Percentiles rank a stretch among this genome's conserved stretches.
Conservation (phyloP, 1,284 basidiomycete species). For the Tylopilus orsonianus region DNA sequence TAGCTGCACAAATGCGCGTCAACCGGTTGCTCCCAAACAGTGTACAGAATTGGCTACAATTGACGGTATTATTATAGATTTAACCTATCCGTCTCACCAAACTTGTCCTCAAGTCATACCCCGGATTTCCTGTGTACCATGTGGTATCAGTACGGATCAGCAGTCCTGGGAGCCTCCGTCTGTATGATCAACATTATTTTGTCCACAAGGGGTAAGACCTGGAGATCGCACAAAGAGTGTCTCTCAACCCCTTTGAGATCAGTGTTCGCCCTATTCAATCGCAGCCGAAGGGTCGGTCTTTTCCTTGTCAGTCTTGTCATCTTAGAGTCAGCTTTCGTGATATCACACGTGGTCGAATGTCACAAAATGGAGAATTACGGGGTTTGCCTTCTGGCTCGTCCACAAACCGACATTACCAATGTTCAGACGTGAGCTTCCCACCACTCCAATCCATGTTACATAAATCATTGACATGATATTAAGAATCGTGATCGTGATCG, state of each 20-base stretch:
- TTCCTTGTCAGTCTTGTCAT: conserved; percentile 16
- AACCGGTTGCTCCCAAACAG: no score
- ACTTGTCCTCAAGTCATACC: conserved; percentile 10
- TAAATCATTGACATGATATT: background rate
- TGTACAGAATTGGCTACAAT: background rate
- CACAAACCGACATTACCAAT: background rate
- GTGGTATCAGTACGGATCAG: conserved; percentile 15
- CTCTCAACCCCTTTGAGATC: background rate
- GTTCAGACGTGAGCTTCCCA: conserved; percentile 2
- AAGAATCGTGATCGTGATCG: conserved; percentile 5
- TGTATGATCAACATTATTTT: conserved; percentile 14
- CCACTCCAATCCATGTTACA: background rate
- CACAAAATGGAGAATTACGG: conserved; percentile 2
- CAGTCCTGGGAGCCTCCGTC: conserved; percentile 2
- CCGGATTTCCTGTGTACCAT: conserved; percentile 10
- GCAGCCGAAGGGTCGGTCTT: conserved; percentile 10
- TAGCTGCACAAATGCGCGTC: conserved; percentile 19
- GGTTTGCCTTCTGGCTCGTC: conserved; percentile 12
- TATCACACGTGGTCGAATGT: background rate
- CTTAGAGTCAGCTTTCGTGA: conserved; percentile 1
- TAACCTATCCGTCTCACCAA: conserved; percentile 8
- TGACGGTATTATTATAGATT: conserved; percentile 9
- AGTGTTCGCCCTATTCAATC: conserved; percentile 30
- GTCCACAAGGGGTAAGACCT: conserved; percentile 19
- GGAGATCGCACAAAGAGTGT: background rate